Base-by-base conservation (phyloP, 1,284 basidiomycete genomes). In the Fistulinella cinereoalba region DNA sequence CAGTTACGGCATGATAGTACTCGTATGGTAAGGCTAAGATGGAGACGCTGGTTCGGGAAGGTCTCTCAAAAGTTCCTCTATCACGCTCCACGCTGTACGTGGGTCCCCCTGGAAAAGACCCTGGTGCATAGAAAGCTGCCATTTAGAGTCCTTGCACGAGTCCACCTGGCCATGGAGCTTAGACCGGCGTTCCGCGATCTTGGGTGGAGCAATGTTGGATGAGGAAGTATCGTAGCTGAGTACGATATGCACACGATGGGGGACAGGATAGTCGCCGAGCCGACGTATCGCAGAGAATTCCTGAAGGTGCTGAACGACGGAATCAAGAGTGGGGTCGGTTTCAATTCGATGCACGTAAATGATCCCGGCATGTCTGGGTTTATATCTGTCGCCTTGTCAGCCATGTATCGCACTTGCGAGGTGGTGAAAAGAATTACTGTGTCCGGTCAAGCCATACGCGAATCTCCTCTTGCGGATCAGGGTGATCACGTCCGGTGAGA, bases 341-440 rank as follows among this genome's bases (percentile, higher is more conserved):
- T 54, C 56, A 6, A 60, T 27, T 16, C 58, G 56, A 33, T 61
- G 56, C 37, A 57, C 46, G 39, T 61, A 61, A n/a, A 60, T 54
- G 13, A 55, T 28, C 4, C 58, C 44, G 3, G 46, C 27, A 29
- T 37, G 15, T 29, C 23, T 32, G 7, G 56, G 47, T 4, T 31
- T 29, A 4, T 33, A 47, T 15, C 56, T 57, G 16, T 37, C 2
- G 7, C n/a, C n/a, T n/a, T n/a, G n/a, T n/a, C n/a, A 4, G 13
- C 1, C 9, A 19, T 61, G n/a, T 3, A 21, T 4, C 23, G 27
- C 27, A 18, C 2, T 15, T 29, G 1, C 13, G 6, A 33, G 16
- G n/a, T 9, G 37, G 16, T 1, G 11, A 27, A n/a, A 4, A 33
- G 1, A 9, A 37, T 42, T 25, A 52, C 56, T 4, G 3, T 42